Base-by-base conservation (phyloP, 108 stramenopile species). In the Cyclotella baltica region DNA sequence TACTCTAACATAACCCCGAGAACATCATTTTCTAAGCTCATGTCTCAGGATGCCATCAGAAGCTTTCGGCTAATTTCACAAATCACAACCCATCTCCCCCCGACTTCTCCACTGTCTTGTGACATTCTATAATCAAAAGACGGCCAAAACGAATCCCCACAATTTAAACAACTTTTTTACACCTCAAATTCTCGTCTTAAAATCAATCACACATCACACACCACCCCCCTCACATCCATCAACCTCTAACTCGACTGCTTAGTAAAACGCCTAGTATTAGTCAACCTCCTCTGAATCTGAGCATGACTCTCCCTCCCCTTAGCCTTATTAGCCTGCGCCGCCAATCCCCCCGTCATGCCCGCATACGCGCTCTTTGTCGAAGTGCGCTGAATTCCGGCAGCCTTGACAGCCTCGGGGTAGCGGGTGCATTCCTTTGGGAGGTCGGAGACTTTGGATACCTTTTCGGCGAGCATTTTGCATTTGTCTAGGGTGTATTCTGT, bases 391-490 rank as follows among this genome's bases (percentile, higher is more conserved):
- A 74, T 19, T 19, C 59, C 40, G 30, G 72, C 80, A 33, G 80
- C 68, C 52, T 81, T 63, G 13, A 81, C 53, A 16, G 73, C 80
- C 40, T 81, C 80, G 34, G 73, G 73, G 40, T 74, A 81, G 56
- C 59, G 66, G 58, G 68, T 81, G 73, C 80, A 81, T 70, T 70
- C 67, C 20, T 48, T 19, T 59, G 80, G 80, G 22, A 81, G 80
- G 20, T 81, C 80, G 51, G 52, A 51, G 31, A 70, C 69, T 15
- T 51, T 70, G 50, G 72, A 70, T 1, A 36, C 80, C 73, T 74
- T 75, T 43, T 74, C 80, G 62, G 80, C 80, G 51, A 81, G 69
- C 67, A 81, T 74, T 70, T 75, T 81, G 80, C 80, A 81, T 50
- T 75, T 74, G 0, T 74, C 80, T 57, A 81, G 66, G 18, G 80